Conservation (phyloP, 2,329 filamentous ascomycete species). For the Colletotrichum sansevieriae region DNA sequence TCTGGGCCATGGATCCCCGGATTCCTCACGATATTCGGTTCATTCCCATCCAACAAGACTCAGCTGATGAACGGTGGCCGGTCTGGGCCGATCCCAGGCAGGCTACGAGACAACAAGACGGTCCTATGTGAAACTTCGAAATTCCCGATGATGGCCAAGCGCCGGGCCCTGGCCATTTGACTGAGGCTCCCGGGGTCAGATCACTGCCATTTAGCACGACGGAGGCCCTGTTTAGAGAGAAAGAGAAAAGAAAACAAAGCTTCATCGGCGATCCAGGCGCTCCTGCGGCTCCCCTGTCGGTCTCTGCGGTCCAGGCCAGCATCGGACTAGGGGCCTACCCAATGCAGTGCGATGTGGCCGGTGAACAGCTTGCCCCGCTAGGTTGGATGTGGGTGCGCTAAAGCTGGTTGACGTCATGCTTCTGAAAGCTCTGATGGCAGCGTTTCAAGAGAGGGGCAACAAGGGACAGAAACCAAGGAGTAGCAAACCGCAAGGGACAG, state of each 20-base stretch:
- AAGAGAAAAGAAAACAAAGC: slow-evolving; percentile 10
- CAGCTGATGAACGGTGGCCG: not conserved
- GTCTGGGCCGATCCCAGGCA: too few relatives aligned
- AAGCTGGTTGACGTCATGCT: slow-evolving; percentile 41
- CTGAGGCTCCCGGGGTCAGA: too few relatives aligned
- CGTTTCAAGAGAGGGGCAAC: slow-evolving; percentile 42
- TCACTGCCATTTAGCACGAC: not conserved
- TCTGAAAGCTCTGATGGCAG: slow-evolving; percentile 42
- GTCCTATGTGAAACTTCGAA: too few relatives aligned
- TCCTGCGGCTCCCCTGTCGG: slow-evolving; percentile 27
- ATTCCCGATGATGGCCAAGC: not conserved
- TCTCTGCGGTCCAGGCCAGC: slow-evolving; percentile 36
- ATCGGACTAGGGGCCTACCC: slow-evolving; percentile 13
- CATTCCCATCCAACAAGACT: not conserved
- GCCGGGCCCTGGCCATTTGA: not conserved
- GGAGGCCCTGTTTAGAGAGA: too few relatives aligned
- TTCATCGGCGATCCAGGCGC: slow-evolving; percentile 38
- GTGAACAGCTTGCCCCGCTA: slow-evolving; percentile 34
- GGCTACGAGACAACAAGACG: not conserved
- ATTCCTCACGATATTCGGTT: slow-evolving; percentile 14
- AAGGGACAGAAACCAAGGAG: slow-evolving; percentile 24
- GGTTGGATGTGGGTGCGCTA: slow-evolving; percentile 39
- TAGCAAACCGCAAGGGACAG: not conserved
- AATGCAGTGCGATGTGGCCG: slow-evolving; percentile 35
- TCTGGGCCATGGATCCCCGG: slow-evolving; percentile 16